A percentile compares a stretch with the other conserved stretches of the same genome.
Conservation (phyloP, 805 yeast genomes). For the Candida ovalis region DNA sequence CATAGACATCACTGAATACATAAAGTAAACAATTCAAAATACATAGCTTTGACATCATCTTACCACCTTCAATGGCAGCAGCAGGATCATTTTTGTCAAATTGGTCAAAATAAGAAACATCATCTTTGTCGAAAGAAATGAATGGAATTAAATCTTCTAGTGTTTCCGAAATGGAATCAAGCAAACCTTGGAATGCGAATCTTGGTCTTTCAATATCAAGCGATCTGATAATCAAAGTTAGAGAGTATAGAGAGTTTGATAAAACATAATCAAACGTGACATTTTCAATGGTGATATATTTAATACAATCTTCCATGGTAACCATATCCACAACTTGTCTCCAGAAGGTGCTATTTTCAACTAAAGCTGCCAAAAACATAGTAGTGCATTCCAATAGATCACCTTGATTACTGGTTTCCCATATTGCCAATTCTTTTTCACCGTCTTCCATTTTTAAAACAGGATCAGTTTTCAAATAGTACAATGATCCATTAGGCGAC, state of each 20-base stretch:
- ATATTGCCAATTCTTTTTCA: constrained; percentile 37
- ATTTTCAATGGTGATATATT: constrained; percentile 44
- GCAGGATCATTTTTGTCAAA: constrained; percentile 26
- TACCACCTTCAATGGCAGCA: constrained; percentile 29
- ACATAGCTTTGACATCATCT: constrained; percentile 34
- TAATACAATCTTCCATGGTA: constrained; percentile 42
- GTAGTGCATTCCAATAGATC: constrained; percentile 48
- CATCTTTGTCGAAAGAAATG: constrained; percentile 26
- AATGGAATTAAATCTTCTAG: constrained; percentile 22
- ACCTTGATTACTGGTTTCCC: constrained; percentile 50
- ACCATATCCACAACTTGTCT: constrained; percentile 36
- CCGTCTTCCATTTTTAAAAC: constrained; percentile 40
- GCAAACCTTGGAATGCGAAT: constrained; percentile 36
- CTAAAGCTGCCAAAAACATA: constrained; percentile 47
- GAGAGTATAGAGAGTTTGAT: constrained; percentile 50
- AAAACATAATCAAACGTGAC: constrained; percentile 60
- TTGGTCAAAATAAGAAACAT: constrained; percentile 35
- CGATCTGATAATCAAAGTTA: constrained; percentile 50
- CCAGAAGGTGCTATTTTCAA: constrained; percentile 51
- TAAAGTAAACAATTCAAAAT: constrained; percentile 43
- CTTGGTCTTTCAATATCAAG: constrained; percentile 53
- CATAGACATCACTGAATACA: constrained; percentile 52
- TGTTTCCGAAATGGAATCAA: constrained; percentile 11
- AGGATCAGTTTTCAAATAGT: constrained; percentile 38
- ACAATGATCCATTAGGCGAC: constrained; percentile 37